phyloP scores from a whole-genome alignment of 176 grass and related monocot genomes.

The Musa troglodytarum region DNA sequence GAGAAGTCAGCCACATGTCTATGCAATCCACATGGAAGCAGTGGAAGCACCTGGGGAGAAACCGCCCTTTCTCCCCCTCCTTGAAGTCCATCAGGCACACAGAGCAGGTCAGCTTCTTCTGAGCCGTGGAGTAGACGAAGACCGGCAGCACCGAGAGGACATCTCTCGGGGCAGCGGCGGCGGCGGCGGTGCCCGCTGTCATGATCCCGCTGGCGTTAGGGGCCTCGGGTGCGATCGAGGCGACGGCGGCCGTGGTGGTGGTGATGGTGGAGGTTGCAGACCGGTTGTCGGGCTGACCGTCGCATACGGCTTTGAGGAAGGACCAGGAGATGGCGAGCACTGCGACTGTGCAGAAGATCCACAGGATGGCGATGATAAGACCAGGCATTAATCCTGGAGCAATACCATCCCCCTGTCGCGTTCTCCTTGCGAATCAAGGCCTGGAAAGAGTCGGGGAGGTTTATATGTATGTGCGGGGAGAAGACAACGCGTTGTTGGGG shows the following conservation, averaged over 20 bases:
- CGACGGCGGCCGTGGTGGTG: neutral
- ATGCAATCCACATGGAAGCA: constrained; percentile 14
- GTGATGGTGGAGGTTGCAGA: neutral
- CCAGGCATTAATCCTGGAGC: neutral
- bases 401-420: neutral
- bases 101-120: neutral
- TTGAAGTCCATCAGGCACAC: constrained; percentile 11
- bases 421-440: neutral
- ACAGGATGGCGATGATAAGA: neutral
- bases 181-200: neutral
- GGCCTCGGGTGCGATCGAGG: neutral
- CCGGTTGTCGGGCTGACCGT: neutral
- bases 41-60: constrained; percentile 14
- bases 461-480: neutral
- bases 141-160: neutral
- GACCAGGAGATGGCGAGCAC: neutral
- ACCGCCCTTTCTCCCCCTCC: constrained; percentile 6
- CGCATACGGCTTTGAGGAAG: neutral
- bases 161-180: neutral
- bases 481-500: neutral
- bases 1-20: neutral
- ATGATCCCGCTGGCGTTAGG: neutral
- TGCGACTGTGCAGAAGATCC: neutral
- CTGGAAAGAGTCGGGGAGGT: neutral
- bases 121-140: neutral